Evolutionary conservation across 2,329 filamentous ascomycete genomes (phyloP).

Genomic region (Knoxdaviesia proteae): DNA sequence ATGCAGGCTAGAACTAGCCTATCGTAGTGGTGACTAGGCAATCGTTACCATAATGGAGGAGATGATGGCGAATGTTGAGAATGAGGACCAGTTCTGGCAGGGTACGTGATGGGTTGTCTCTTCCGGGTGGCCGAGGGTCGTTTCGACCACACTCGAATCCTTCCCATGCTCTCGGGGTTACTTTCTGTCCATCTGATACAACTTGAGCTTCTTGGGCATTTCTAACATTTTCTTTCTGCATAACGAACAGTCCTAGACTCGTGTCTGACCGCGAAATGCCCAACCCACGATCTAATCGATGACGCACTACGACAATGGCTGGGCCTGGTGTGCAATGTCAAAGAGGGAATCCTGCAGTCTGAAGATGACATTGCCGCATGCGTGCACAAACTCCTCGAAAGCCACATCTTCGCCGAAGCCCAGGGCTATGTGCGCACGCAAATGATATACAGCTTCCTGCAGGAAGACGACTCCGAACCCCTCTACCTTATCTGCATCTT

Average conservation of each 20-base stretch:
- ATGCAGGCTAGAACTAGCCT: too few species aligned
- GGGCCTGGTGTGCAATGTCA: slow-evolving; percentile 52
- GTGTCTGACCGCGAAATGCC: slow-evolving; percentile 24
- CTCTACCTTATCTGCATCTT: slow-evolving; percentile 69
- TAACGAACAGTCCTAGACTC: slow-evolving; percentile 21
- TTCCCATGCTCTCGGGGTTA: too few species aligned
- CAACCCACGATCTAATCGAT: slow-evolving; percentile 46
- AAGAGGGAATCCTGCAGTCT: slow-evolving; percentile 52
- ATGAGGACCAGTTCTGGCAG: slow-evolving; percentile 75
- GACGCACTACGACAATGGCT: slow-evolving; percentile 72
- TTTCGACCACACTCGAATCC: too few species aligned
- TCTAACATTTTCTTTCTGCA: too few species aligned
- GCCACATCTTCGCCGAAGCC: slow-evolving; percentile 52
- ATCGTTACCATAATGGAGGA: too few species aligned
- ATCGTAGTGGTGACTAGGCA: too few species aligned
- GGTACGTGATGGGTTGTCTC: slow-evolving; percentile 27
- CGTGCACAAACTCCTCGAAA: slow-evolving; percentile 57
- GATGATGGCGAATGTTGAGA: slow-evolving; percentile 31
- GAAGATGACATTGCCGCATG: slow-evolving; percentile 68
- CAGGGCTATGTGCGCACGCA: slow-evolving; percentile 78
- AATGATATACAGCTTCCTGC: slow-evolving; percentile 73
- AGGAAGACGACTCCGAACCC: slow-evolving; percentile 70
- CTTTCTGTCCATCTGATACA: too few species aligned
- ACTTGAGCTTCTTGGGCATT: too few species aligned
- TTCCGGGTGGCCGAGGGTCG: background rate